Conservation (phyloP, 257 asterid genomes). For the Solanum rostratum region DNA sequence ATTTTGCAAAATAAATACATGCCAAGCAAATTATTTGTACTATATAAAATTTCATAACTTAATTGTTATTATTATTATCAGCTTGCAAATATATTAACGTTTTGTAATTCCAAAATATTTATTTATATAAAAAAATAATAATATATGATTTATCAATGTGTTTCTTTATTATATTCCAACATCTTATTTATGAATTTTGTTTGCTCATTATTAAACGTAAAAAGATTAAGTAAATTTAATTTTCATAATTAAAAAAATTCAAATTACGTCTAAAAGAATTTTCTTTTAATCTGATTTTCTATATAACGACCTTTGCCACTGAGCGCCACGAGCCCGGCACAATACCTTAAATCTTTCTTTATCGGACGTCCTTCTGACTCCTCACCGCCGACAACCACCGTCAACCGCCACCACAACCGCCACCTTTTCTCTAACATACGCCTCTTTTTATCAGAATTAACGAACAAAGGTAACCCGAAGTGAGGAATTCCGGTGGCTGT, state of each 20-base stretch:
- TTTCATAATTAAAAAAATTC: neutral
- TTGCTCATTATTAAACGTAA: neutral
- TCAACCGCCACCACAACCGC: neutral
- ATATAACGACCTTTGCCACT: neutral
- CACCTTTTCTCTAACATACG: neutral
- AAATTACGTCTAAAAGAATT: too few species aligned
- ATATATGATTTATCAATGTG: too few species aligned
- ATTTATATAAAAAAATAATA: too few species aligned
- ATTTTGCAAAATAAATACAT: too few species aligned
- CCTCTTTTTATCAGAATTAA: neutral
- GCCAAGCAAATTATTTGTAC: too few species aligned
- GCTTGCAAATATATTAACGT: too few species aligned
- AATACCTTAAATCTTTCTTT: neutral
- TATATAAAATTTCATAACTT: too few species aligned
- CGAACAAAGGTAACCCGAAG: neutral
- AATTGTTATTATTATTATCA: too few species aligned
- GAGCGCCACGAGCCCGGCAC: constrained; percentile 8
- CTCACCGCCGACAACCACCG: neutral
- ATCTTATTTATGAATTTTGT: neutral
- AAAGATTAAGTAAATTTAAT: neutral
- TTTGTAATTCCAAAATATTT: too few species aligned
- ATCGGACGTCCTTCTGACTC: neutral
- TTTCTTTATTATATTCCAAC: too few species aligned
- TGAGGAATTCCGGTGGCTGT: neutral
- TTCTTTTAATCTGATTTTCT: too few species aligned